Evolutionary conservation across 129 eudicot species (phyloP).

Genomic region (Logfia minima): DNA sequence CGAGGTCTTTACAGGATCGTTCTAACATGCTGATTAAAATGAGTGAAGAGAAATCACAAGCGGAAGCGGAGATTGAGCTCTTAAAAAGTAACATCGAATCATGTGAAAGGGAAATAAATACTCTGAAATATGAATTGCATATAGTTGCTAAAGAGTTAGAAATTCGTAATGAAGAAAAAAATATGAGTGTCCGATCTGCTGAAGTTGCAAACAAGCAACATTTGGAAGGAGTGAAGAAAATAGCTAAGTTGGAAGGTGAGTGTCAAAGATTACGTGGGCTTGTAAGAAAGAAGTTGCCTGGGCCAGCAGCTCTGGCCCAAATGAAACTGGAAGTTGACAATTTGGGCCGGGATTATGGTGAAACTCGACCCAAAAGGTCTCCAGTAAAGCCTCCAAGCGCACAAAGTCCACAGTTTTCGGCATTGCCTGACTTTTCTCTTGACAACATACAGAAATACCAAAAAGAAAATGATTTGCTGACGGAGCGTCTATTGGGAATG

Average conservation of each 20-base stretch:
- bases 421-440: slow-evolving; percentile 65
- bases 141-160: slow-evolving; percentile 81
- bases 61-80: slow-evolving; percentile 77
- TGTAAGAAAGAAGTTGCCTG: slow-evolving; percentile 93
- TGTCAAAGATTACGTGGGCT: slow-evolving; percentile 95
- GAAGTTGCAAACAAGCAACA: slow-evolving; percentile 92
- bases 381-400: slow-evolving; percentile 68
- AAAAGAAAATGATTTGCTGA: slow-evolving; percentile 73
- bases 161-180: slow-evolving; percentile 91
- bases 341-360: slow-evolving; percentile 88
- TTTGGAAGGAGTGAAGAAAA: slow-evolving; percentile 82
- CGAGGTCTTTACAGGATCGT: slow-evolving; percentile 86
- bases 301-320: slow-evolving; percentile 98
- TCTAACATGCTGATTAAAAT: slow-evolving; percentile 80
- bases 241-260: slow-evolving; percentile 92
- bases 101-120: slow-evolving; percentile 81
- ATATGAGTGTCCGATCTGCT: slow-evolving; percentile 89
- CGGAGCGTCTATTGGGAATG: slow-evolving; percentile 67
- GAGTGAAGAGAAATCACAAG: slow-evolving; percentile 81
- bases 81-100: slow-evolving; percentile 75
- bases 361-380: slow-evolving; percentile 64
- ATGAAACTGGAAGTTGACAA: slow-evolving; percentile 94
- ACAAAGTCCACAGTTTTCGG: slow-evolving; percentile 55
- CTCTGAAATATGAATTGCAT: slow-evolving; percentile 91
- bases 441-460: slow-evolving; percentile 65